These are phyloP conservation scores for Diaporthe ampelina DNA, from an alignment of 2,329 filamentous ascomycete species.

Conservation along the genomic window DNA sequence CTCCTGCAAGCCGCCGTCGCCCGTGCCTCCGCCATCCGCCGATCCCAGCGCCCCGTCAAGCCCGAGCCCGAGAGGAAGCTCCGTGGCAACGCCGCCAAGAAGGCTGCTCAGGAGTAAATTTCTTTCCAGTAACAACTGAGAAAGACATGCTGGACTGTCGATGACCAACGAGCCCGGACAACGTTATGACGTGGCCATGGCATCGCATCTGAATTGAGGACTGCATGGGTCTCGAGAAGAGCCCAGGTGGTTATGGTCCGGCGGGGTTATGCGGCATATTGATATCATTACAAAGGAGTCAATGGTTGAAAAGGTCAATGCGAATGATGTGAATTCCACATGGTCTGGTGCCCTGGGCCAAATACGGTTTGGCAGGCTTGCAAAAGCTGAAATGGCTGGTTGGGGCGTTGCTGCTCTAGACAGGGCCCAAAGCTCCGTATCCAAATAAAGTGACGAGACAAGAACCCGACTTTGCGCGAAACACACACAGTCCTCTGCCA, in stretches of 20 bases:
- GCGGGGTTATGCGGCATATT: slow-evolving; percentile 39
- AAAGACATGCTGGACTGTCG: slow-evolving; percentile 32
- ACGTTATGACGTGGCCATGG: slow-evolving; percentile 28
- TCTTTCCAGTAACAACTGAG: slow-evolving; percentile 1
- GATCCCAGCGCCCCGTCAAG: slow-evolving; percentile 85
- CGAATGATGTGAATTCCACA: slow-evolving; percentile 39
- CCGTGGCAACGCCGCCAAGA: slow-evolving; percentile 84
- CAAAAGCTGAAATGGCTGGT: background rate
- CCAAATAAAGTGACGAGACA: slow-evolving; percentile 37
- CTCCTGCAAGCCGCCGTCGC: slow-evolving; percentile 84
- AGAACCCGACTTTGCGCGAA: background rate
- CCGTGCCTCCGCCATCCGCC: slow-evolving; percentile 88
- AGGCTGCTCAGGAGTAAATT: slow-evolving; percentile 69
- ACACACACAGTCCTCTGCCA: background rate
- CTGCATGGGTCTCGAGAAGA: slow-evolving; percentile 25
- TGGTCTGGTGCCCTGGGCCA: slow-evolving; percentile 10
- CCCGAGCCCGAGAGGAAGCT: slow-evolving; percentile 79
- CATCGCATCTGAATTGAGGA: slow-evolving; percentile 27
- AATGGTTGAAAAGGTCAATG: slow-evolving; percentile 42
- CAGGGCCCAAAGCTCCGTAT: slow-evolving; percentile 12
- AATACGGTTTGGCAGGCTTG: slow-evolving; percentile 9
- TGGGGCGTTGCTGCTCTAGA: background rate
- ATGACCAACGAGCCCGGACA: slow-evolving; percentile 22
- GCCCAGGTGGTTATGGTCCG: slow-evolving; percentile 22
- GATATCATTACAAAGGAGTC: slow-evolving; percentile 41